Percentiles rank a stretch among this genome's conserved stretches.
Evolutionary conservation across 257 asterid species (phyloP).

Genomic region (Nicotiana tomentosiformis): DNA sequence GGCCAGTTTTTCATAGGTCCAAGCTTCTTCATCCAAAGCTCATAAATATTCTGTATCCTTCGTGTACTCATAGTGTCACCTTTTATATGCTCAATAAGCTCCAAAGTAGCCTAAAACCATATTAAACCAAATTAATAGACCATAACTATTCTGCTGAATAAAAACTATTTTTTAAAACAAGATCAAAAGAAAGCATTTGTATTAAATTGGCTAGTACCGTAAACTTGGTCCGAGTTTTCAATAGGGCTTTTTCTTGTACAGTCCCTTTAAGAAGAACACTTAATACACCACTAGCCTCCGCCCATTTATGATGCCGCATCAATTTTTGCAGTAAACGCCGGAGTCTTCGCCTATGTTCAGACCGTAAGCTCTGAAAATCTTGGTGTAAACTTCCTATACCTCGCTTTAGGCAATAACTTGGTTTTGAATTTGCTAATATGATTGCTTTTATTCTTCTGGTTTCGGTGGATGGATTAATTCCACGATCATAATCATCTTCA

Average conservation of each 20-base stretch:
- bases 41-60: conserved; percentile 43
- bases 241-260: conserved; percentile 30
- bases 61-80: conserved; percentile 35
- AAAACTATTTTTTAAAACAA: background rate
- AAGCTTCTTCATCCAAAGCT: conserved; percentile 60
- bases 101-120: conserved; percentile 56
- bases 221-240: conserved; percentile 58
- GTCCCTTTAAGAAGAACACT: conserved; percentile 62
- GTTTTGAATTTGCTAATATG: conserved; percentile 34
- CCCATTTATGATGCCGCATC: conserved; percentile 51
- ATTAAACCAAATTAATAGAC: background rate
- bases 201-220: conserved; percentile 30
- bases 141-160: background rate
- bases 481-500: conserved; percentile 19
- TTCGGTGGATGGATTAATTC: conserved; percentile 9
- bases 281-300: conserved; percentile 67
- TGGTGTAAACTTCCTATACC: conserved; percentile 36
- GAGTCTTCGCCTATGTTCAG: conserved; percentile 44
- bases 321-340: conserved; percentile 38
- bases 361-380: conserved; percentile 35
- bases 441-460: conserved; percentile 26
- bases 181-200: background rate
- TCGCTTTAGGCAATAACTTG: conserved; percentile 49
- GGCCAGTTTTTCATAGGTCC: conserved; percentile 36
- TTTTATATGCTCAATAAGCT: conserved; percentile 44